Evolutionary conservation across 2,329 filamentous ascomycete species (phyloP).

Genomic region (Colletotrichum sp.): DNA sequence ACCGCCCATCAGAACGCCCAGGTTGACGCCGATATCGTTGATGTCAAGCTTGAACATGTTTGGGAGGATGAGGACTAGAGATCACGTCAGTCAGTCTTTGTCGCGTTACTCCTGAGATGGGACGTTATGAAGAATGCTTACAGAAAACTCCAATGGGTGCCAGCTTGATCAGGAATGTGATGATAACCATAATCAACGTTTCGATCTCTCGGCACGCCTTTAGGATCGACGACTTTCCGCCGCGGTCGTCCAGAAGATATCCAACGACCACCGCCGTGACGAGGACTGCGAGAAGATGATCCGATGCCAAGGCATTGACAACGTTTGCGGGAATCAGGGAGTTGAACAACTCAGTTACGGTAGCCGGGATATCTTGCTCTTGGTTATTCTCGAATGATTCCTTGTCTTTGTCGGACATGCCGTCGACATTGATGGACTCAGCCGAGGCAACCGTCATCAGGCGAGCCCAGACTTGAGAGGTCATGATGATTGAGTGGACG

Average conservation of each 20-base stretch:
- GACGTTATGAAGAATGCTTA: not conserved
- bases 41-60: constrained; percentile 56
- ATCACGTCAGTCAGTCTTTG: not conserved
- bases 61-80: constrained; percentile 44
- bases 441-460: constrained; percentile 44
- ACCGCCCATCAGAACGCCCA: constrained; percentile 54
- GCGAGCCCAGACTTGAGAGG: constrained; percentile 50
- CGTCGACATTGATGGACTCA: constrained; percentile 31
- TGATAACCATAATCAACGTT: constrained; percentile 48
- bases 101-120: too few species aligned
- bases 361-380: constrained; percentile 39
- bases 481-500: constrained; percentile 48
- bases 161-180: constrained; percentile 51
- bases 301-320: constrained; percentile 48
- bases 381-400: constrained; percentile 37
- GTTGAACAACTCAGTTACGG: constrained; percentile 53
- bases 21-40: constrained; percentile 49
- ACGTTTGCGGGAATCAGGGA: constrained; percentile 56
- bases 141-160: constrained; percentile 58
- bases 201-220: constrained; percentile 52
- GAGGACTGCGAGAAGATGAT: constrained; percentile 51
- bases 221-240: constrained; percentile 40
- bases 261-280: constrained; percentile 51
- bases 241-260: constrained; percentile 45
- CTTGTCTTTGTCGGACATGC: constrained; percentile 30